Percentiles rank a stretch among this genome's conserved stretches.
Conservation (phyloP, 192 early-diverging fungal genomes). For the Backusella australiensis region DNA sequence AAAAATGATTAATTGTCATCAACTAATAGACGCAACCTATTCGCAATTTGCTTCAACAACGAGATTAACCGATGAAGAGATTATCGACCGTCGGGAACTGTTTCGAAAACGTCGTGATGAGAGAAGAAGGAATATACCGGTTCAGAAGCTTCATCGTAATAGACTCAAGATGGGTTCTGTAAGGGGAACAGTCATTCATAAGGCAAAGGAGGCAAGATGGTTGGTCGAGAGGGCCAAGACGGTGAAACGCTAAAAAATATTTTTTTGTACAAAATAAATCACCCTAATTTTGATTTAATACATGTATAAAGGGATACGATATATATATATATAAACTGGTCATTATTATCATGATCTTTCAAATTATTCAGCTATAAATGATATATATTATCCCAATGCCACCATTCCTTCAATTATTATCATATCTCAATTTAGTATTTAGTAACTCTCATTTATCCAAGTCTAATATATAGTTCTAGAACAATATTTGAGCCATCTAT, state of each 20-base stretch:
- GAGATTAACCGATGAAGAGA: conserved; percentile 31
- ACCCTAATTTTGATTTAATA: too few species aligned
- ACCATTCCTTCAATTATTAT: too few species aligned
- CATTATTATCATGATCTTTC: too few species aligned
- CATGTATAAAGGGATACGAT: too few species aligned
- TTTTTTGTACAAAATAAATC: too few species aligned
- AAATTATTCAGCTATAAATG: too few species aligned
- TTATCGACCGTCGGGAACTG: conserved; percentile 27
- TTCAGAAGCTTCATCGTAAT: background rate
- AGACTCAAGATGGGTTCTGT: conserved; percentile 13
- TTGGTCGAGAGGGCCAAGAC: conserved; percentile 32
- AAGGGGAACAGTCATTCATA: conserved; percentile 19
- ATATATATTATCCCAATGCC: too few species aligned
- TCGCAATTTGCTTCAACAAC: conserved; percentile 20
- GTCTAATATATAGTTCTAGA: too few species aligned
- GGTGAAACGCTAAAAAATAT: conserved; percentile 7
- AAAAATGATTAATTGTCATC: conserved; percentile 59
- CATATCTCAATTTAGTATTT: too few species aligned
- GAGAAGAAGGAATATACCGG: conserved; percentile 21
- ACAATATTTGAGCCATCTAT: too few species aligned
- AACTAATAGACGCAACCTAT: conserved; percentile 52
- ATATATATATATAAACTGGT: too few species aligned
- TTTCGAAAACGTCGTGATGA: conserved; percentile 36
- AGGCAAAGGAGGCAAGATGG: conserved; percentile 16
- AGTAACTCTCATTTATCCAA: too few species aligned